Evolutionary conservation across 768 basidiomycete species (phyloP), one percentile per base, ranked within the genome.

Genomic region (Peribolospora baueri): DNA sequence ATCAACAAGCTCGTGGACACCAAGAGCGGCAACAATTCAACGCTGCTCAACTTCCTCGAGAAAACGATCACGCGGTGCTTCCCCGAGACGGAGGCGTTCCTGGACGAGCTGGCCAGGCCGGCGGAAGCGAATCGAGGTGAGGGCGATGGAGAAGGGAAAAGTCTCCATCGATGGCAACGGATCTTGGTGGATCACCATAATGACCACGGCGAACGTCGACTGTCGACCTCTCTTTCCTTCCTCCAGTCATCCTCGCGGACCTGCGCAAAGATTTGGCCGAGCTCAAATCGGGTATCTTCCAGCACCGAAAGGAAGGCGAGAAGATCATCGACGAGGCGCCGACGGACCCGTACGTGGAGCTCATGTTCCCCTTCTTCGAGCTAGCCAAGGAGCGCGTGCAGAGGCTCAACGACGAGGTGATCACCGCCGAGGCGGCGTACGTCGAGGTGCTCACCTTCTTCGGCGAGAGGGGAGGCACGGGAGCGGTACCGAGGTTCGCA

Each of bases 1-100:
- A 90, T 98, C 68, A 97, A 98, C 71, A 88, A 88, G 87, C 74
- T 98, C 53, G 91, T 93, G 45, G 93, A 98, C 65, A 98, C 91
- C 4, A 98, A 98, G 68, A 91, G 88, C 4, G 76, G 84, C 47
- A 82, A 87, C 64, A 91, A 90, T 56, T 86, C 84, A 9, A 98
- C 90, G 0, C 72, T 97, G 43, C 73, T 98, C 1, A 90, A 97
- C 68, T 97, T 95, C 72, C 68, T 95, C 50, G 90, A 93, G 64
- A 73, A 81, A 54, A 90, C 84, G 0, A 78, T 97, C 7, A 72
- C 79, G 39, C 83, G 81, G 62, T 80, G 90, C 61, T 93, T 97
- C 69, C 80, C 79, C 11, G 73, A 79, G 41, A 84, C 91, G 75
- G 81, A 84, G 63, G 74, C 72, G 4, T 98, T 97, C 68, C 65